A percentile compares a stretch with the other conserved stretches of the same genome.
Evolutionary conservation across 1,139 yeast species (phyloP).

Genomic region (Kurtzmaniella quercitrusa): DNA sequence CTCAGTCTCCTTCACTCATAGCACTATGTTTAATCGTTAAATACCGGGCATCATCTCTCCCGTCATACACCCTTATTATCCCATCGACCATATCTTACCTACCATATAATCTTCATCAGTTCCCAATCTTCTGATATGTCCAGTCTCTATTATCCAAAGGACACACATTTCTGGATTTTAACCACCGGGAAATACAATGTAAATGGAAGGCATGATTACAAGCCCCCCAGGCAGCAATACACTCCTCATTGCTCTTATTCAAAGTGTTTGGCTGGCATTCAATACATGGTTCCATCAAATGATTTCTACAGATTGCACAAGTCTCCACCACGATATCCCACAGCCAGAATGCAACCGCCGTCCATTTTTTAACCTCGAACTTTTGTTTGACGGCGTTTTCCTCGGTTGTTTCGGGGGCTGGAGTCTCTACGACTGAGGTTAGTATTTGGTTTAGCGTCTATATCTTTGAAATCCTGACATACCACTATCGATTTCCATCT

Average conservation of each 20-base stretch:
- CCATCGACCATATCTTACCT: no score
- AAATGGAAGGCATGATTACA: slow-evolving; percentile 94
- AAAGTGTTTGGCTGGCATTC: slow-evolving; percentile 90
- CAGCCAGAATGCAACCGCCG: slow-evolving; percentile 99
- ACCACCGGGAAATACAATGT: slow-evolving; percentile 96
- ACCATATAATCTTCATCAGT: no score
- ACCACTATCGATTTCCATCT: slow-evolving; percentile 14
- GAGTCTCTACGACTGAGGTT: not conserved
- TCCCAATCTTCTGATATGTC: slow-evolving; percentile 82
- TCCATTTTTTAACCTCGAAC: slow-evolving; percentile 68
- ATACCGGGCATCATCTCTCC: not conserved
- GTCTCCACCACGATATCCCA: slow-evolving; percentile 97
- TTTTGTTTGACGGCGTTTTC: slow-evolving; percentile 23
- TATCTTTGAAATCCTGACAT: no score
- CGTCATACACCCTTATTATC: not conserved
- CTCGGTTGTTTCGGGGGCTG: slow-evolving; percentile 1
- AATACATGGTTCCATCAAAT: slow-evolving; percentile 97
- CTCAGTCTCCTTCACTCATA: no score
- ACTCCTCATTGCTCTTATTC: slow-evolving; percentile 64
- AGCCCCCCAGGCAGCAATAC: slow-evolving; percentile 96
- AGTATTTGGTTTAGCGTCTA: not conserved
- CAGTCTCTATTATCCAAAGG: slow-evolving; percentile 95
- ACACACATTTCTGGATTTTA: slow-evolving; percentile 94
- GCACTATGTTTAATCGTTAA: no score
- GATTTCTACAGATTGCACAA: slow-evolving; percentile 98